Evolutionary conservation across 257 asterid species (phyloP).

Genomic region (Solanum commersonii): DNA sequence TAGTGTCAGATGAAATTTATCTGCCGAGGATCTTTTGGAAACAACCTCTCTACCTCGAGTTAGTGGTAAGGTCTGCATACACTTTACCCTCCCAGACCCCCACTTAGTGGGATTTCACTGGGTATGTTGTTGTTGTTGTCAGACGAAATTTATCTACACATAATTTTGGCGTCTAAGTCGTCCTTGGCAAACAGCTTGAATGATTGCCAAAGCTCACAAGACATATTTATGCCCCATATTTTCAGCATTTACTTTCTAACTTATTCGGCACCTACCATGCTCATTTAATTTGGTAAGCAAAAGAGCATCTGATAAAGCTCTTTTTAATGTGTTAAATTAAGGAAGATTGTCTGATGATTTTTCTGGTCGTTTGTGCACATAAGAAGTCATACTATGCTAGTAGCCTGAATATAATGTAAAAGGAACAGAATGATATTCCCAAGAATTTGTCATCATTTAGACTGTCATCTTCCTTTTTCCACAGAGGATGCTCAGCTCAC

Average conservation of each 20-base stretch:
- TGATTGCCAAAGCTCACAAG: neutral
- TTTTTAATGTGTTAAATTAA: neutral
- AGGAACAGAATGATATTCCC: neutral
- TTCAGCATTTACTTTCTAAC: neutral
- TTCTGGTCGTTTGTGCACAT: neutral
- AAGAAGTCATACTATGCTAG: neutral
- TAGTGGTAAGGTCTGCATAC: neutral
- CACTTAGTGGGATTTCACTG: neutral
- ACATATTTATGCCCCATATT: neutral
- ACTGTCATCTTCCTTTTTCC: constrained; percentile 6
- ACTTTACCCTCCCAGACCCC: neutral
- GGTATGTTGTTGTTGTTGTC: neutral
- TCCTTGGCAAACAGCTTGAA: neutral
- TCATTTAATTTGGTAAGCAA: neutral
- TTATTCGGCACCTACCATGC: neutral
- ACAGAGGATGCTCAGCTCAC: constrained; percentile 83
- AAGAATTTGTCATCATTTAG: neutral
- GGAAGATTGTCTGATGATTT: neutral
- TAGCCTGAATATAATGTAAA: neutral
- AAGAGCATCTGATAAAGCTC: neutral
- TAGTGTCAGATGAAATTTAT: neutral
- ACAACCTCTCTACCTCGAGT: too few species aligned
- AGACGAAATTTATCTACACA: neutral
- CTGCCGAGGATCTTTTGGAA: neutral
- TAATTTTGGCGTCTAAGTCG: neutral